Evolutionary conservation across 1,139 yeast species (phyloP).

Genomic region (Magnusiomyces paraingens): DNA sequence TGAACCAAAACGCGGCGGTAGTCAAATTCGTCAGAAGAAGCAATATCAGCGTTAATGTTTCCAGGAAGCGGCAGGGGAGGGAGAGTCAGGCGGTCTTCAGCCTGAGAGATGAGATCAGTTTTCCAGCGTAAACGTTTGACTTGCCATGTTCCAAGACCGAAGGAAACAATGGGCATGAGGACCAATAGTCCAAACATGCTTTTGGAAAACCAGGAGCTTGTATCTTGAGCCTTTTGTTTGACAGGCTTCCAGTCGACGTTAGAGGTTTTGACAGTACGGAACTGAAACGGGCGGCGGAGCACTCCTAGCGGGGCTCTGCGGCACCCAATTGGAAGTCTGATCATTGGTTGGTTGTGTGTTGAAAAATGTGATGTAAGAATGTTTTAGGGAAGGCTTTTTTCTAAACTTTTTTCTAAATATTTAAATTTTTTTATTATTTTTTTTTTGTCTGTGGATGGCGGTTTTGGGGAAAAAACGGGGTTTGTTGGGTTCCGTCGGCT

Average conservation of each 20-base stretch:
- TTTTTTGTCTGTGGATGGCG: background rate
- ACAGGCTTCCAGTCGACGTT: constrained; percentile 83
- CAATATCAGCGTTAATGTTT: constrained; percentile 31
- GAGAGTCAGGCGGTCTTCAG: constrained; percentile 73
- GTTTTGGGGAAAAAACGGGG: background rate
- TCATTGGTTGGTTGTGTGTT: background rate
- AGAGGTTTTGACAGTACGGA: constrained; percentile 49
- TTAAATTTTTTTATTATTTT: background rate
- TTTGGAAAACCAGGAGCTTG: constrained; percentile 25
- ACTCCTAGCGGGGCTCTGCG: background rate
- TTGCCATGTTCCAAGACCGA: constrained; percentile 93
- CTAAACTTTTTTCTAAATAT: background rate
- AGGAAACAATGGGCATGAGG: constrained; percentile 83
- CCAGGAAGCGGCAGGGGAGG: constrained; percentile 67
- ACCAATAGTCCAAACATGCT: constrained; percentile 34
- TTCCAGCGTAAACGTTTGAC: constrained; percentile 82
- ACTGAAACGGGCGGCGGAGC: background rate
- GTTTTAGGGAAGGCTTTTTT: background rate
- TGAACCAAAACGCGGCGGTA: constrained; percentile 66
- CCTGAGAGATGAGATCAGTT: constrained; percentile 68
- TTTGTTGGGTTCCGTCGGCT: background rate
- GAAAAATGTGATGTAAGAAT: background rate
- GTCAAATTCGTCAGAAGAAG: constrained; percentile 63
- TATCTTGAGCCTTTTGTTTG: constrained; percentile 36
- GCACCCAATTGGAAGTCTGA: background rate